phyloP scores from a whole-genome alignment of 176 grass and related monocot species.

The Triticum timopheevii region DNA sequence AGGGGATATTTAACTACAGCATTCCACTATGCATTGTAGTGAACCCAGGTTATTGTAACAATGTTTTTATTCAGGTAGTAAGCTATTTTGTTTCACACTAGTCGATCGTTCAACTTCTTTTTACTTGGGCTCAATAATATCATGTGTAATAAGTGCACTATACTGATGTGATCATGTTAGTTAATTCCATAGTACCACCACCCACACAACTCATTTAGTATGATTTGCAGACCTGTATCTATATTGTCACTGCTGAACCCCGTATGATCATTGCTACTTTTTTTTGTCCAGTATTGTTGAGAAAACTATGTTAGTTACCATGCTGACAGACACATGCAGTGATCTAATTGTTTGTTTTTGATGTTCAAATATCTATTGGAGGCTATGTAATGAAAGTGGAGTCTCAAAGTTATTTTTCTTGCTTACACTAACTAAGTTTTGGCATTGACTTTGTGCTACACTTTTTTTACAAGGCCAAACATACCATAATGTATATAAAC shows the following conservation, averaged over 20 bases:
- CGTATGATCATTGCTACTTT: background rate
- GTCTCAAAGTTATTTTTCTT: background rate
- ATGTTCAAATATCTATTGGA: background rate
- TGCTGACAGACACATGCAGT: background rate
- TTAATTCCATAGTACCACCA: background rate
- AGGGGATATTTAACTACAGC: slow-evolving; percentile 8
- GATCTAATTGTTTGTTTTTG: background rate
- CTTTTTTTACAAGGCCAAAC: background rate
- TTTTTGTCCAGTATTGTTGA: background rate
- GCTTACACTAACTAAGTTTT: background rate
- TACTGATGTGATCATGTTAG: background rate
- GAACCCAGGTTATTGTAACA: background rate
- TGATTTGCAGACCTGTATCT: background rate
- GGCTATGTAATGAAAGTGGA: background rate
- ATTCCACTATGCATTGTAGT: background rate
- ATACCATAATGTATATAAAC: background rate
- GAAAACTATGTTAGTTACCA: background rate
- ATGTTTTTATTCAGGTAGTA: slow-evolving; percentile 1
- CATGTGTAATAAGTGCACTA: background rate
- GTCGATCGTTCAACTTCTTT: background rate
- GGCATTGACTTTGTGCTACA: background rate
- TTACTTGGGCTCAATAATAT: background rate
- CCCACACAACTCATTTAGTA: background rate
- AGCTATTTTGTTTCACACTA: background rate
- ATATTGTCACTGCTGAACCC: background rate